phyloP scores from a whole-genome alignment of 441 rosid genomes.

The Pelargonium hybrid region DNA sequence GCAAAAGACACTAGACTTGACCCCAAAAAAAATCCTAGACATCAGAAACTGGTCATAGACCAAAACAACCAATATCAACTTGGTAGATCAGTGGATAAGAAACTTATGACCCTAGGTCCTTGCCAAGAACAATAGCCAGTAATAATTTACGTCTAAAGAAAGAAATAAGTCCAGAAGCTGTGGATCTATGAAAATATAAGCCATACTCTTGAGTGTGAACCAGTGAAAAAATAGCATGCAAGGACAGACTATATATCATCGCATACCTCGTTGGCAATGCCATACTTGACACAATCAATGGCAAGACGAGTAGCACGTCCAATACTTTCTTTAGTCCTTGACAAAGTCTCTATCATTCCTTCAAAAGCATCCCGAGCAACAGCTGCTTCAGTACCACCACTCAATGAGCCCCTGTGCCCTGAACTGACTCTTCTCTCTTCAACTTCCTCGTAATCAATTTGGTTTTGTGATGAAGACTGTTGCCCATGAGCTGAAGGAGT shows the following conservation, averaged over 20 bases:
- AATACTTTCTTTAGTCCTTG: conserved; percentile 96
- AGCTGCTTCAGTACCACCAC: conserved; percentile 94
- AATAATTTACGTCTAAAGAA: too few relatives aligned
- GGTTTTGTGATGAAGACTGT: conserved; percentile 36
- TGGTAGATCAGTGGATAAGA: neutral
- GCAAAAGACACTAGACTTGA: neutral
- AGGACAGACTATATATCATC: conserved; percentile 12
- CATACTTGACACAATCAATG: conserved; percentile 95
- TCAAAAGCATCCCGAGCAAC: conserved; percentile 99
- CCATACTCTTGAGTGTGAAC: neutral
- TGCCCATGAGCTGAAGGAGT: conserved; percentile 41
- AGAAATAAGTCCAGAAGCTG: too few relatives aligned
- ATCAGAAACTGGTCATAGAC: neutral
- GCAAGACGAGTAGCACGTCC: conserved; percentile 99
- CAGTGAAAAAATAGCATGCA: neutral
- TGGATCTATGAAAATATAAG: neutral
- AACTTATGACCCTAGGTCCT: too few relatives aligned
- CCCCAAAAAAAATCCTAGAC: neutral
- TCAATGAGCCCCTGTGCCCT: conserved; percentile 58
- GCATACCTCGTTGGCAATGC: conserved; percentile 89
- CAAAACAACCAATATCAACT: neutral
- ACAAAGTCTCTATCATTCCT: conserved; percentile 98
- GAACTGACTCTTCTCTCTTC: conserved; percentile 77
- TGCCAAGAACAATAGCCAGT: too few relatives aligned
- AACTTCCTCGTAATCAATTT: conserved; percentile 47